Evolutionary conservation across 805 yeast genomes (phyloP), one percentile per base, ranked within the genome.

Genomic region (Dipodascus albidus): DNA sequence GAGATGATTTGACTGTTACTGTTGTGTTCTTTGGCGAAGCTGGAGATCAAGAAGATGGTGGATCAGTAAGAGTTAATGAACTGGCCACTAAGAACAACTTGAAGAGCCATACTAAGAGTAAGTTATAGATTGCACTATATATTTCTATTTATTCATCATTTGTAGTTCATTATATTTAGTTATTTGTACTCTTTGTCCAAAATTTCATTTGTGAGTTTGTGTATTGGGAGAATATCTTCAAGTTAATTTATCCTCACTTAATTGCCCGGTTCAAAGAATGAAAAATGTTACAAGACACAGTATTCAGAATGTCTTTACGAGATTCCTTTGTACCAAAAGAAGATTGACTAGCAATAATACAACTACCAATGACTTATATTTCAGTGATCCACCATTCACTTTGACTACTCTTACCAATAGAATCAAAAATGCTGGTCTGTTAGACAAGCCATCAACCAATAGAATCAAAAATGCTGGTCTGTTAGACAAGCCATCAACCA

Each of bases 1-100:
- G 99, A 67, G 99, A 93, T 70, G 99, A 93, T 67, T 75, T 93
- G 64, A 90, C 98, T 0, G 97, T 90, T 3, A 88, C 96, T 2
- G 99, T 93, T 22, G 87, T 91, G 1, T 93, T 93, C 69, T 93
- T 93, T 66, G 96, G 95, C 11, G 57, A 57, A 15, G 57, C 52
- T n/a, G 60, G 55, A 11, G 61, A 54, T 9, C 53, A 55, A 2
- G 52, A 51, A 17, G 63, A 58, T 31, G 54, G 61, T 1, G 70
- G 70, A 21, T 50, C 59, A 9, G 57, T 67, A 11, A 57, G 60
- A 22, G 60, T 66, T 52, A 67, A 65, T 55, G 57, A 58, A 22
- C 63, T 60, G 9, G 70, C 64, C 3, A 64, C 68, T 4, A 31
- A 53, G 27, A 55, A 54, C 50, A 23, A 23, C 31, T 22, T 47